Base-by-base conservation (phyloP, 345 rosid species). In the Kernera saxatilis region DNA sequence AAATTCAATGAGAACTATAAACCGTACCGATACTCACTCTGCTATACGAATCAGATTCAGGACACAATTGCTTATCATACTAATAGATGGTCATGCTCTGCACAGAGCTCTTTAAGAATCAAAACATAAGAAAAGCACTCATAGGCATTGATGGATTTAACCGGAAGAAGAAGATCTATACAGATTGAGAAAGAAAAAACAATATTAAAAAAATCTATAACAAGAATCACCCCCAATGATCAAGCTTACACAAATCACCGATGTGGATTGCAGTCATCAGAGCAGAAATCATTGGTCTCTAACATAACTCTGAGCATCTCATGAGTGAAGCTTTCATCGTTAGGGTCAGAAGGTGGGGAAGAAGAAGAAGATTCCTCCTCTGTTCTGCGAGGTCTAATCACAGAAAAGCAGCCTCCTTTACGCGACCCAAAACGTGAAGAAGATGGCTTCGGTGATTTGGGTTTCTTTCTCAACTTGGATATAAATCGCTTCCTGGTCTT, bases 231-330 rank as follows among this genome's bases (percentile, higher is more conserved):
- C 11, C 26, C 66, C 13, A 67, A 52, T 18, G 1, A 74, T 1
- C 30, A 19, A 52, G 44, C 78, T 39, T 49, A 49, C 61, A 11
- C 43, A 50, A 37, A 14, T 76, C 79, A 70, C 8, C 56, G 40
- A 54, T 76, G 79, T 4, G 79, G 72, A 56, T 70, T 76, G 35
- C 76, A 70, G 0, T 76, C 76, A 25, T 14, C 2, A 40, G 71
- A 70, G 68, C n/a, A 56, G 67, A 76, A 76, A 76, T 64, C 79
- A 64, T 76, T 70, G 14, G 79, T 64, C 67, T 76, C 79, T n/a
- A 76, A 56, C 72, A 76, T 63, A 44, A 56, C 67, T 56, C 67
- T 66, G 4, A 76, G 18, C 79, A 76, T 70, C 76, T 70, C 79
- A 56, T 64, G 76, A 36, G 56, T 70, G 14, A 70, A 76, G 15